These are phyloP conservation scores for Cruciata laevipes DNA, from an alignment of 257 asterid species.

Conservation along the genomic window DNA sequence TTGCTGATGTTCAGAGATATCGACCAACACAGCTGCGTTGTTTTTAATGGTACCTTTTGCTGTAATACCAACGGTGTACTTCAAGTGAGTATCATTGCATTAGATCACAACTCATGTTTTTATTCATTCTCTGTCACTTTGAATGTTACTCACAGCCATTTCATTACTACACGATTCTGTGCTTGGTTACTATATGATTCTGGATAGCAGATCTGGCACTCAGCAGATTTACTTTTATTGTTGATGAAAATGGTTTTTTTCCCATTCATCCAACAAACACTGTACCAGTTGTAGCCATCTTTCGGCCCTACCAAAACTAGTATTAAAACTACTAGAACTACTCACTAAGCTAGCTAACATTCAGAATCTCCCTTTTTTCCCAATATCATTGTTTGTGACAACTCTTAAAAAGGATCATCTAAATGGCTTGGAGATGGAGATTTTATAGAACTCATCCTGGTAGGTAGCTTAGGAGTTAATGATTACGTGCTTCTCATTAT, in stretches of 20 bases:
- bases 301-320: too few relatives aligned
- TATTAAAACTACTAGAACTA: too few relatives aligned
- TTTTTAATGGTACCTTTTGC: slow-evolving; percentile 66
- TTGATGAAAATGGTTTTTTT: too few relatives aligned
- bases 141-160: not conserved
- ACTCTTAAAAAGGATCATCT: too few relatives aligned
- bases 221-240: not conserved
- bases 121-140: not conserved
- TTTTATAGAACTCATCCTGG: too few relatives aligned
- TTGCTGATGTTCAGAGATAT: slow-evolving; percentile 45
- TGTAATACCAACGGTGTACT: slow-evolving; percentile 71
- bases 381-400: too few relatives aligned
- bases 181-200: not conserved
- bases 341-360: too few relatives aligned
- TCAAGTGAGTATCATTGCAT: slow-evolving; percentile 57
- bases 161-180: not conserved
- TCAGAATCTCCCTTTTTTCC: too few relatives aligned
- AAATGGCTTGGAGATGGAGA: too few relatives aligned
- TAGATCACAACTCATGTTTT: not conserved
- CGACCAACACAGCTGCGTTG: slow-evolving; percentile 51
- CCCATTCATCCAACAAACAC: too few relatives aligned
- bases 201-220: not conserved
- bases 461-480: not conserved
- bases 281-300: too few relatives aligned
- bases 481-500: not conserved